These are phyloP conservation scores for Mrakia gelida DNA, from an alignment of 768 basidiomycete genomes.

Conservation along the genomic window DNA sequence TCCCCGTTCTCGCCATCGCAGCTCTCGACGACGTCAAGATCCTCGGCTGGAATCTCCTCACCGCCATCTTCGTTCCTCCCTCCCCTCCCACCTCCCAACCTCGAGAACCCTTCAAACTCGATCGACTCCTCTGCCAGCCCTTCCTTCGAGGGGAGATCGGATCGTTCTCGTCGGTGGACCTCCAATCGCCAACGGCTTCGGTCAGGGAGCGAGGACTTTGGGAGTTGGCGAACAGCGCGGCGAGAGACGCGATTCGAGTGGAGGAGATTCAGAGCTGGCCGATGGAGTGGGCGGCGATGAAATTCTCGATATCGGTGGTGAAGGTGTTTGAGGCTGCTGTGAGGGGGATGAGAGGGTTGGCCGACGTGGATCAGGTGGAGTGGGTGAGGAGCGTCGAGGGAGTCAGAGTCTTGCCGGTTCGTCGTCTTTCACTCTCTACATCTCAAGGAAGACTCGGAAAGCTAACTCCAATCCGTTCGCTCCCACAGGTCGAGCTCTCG, in stretches of 20 bases:
- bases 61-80: not conserved
- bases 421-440: not conserved
- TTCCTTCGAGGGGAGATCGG: constrained; percentile 24
- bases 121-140: constrained; percentile 17
- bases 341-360: constrained; percentile 19
- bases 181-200: constrained; percentile 2
- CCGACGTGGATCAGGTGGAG: not conserved
- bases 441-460: not conserved
- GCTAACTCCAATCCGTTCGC: not conserved
- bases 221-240: constrained; percentile 2
- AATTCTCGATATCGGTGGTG: constrained; percentile 10
- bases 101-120: constrained; percentile 10
- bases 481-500: not conserved
- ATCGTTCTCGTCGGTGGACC: constrained; percentile 19
- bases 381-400: constrained; percentile 24
- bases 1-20: not conserved
- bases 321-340: constrained; percentile 16
- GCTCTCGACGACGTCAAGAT: constrained; percentile 27
- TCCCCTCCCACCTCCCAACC: not conserved
- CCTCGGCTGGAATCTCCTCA: constrained; percentile 23
- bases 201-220: constrained; percentile 4
- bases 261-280: constrained; percentile 27
- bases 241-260: not conserved
- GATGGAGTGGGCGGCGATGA: constrained; percentile 13
- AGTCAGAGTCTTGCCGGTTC: constrained; percentile 3